Evolutionary conservation across 345 rosid genomes (phyloP), one percentile per base, ranked within the genome.

Genomic region (Adansonia digitata): DNA sequence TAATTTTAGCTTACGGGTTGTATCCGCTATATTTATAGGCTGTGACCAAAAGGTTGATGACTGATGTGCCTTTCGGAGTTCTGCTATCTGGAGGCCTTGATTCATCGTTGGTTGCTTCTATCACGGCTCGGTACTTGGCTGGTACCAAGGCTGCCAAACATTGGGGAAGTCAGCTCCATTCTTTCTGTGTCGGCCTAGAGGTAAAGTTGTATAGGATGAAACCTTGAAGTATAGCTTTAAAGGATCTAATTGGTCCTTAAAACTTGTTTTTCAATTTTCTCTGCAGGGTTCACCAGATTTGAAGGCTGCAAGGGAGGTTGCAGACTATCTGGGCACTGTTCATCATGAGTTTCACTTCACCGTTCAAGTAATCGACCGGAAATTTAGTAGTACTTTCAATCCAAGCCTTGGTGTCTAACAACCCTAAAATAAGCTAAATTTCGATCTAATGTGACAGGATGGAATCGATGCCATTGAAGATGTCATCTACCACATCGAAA

Each of bases 401-500:
- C 20, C 63, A 37, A 74, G 22, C 35, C 7, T 40, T 22, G 27
- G 4, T 18, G 48, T 45, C n/a, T n/a, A 31, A 20, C 22, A 2
- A 20, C 22, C 34, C 26, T 37, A n/a, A 3, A 13, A 11, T 14
- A 53, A 22, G 10, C 24, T 55, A 17, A 10, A 27, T 60, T 26
- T 56, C 20, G 74, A 63, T 75, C 60, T 57, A 11, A 53, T 39
- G 29, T 27, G 68, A 61, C 77, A 94, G 84, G 97, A 94, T 34
- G 98, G 97, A n/a, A 94, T 94, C 24, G 97, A 89, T 83, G 97
- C 98, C 2, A 92, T 94, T 7, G 97, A 92, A 81, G 97, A 94
- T 52, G 98, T 92, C 51, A 94, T 94, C 31, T 89, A 92, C 82
- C 98, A 94, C 71, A 77, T 92, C 5, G 97, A 94, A 80, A 92